Percentiles rank a stretch among this genome's conserved stretches.
Evolutionary conservation across 495 filamentous ascomycete species (phyloP).

Genomic region (Lasiosphaeria ovina): DNA sequence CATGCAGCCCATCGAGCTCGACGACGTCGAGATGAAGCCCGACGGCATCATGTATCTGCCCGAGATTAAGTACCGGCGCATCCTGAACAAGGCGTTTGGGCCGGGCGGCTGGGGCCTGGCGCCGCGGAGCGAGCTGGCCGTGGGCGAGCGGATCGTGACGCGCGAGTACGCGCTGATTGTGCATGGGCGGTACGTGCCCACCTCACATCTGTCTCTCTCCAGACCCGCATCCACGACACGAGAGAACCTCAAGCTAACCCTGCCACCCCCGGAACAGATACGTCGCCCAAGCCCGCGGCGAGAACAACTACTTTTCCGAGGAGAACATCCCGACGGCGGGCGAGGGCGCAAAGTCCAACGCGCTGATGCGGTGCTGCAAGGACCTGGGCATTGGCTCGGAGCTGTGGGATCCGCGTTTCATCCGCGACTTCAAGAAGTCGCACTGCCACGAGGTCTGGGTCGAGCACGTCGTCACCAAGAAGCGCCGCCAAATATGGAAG

Average conservation of each 20-base stretch:
- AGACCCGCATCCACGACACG: conserved; percentile 1
- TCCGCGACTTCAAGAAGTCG: conserved; percentile 63
- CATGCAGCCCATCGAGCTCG: conserved; percentile 60
- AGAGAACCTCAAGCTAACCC: neutral
- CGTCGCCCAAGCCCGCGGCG: conserved; percentile 88
- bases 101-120: conserved; percentile 95
- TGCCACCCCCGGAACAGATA: conserved; percentile 51
- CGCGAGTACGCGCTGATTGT: conserved; percentile 92
- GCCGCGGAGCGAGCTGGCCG: conserved; percentile 84
- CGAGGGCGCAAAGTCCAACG: conserved; percentile 96
- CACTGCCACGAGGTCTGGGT: conserved; percentile 72
- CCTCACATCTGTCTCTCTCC: conserved; percentile 6
- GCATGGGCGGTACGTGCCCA: conserved; percentile 70
- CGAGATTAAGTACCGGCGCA: conserved; percentile 96
- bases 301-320: conserved; percentile 90
- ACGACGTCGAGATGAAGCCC: conserved; percentile 93
- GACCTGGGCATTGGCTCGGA: conserved; percentile 93
- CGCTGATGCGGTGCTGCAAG: conserved; percentile 95
- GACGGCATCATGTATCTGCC: conserved; percentile 96
- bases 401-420: conserved; percentile 94
- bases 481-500: conserved; percentile 81
- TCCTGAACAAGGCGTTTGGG: conserved; percentile 87
- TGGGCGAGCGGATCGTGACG: conserved; percentile 84
- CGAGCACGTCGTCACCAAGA: conserved; percentile 67
- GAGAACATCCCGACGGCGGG: conserved; percentile 95